These are phyloP conservation scores for Botrytis porri DNA, from an alignment of 2,329 filamentous ascomycete species.

Conservation along the genomic window DNA sequence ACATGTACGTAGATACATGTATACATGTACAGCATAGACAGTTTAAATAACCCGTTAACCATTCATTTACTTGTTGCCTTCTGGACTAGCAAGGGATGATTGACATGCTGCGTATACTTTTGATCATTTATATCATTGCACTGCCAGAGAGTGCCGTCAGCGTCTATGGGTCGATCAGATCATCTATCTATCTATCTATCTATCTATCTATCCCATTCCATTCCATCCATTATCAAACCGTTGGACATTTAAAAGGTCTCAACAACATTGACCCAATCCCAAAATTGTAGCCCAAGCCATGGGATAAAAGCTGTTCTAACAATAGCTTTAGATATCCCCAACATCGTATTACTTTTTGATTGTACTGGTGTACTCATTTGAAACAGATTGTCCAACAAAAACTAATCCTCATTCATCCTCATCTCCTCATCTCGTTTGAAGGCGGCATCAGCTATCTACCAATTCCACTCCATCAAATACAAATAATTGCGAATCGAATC, in stretches of 20 bases:
- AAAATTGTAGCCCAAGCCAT: neutral
- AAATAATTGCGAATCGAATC: neutral
- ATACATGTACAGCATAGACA: neutral
- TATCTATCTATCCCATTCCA: neutral
- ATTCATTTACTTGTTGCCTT: neutral
- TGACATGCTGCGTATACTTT: neutral
- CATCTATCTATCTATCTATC: neutral
- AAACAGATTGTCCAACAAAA: neutral
- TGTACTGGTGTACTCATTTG: neutral
- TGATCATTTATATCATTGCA: neutral
- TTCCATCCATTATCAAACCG: neutral
- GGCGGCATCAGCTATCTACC: neutral
- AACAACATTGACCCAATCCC: neutral
- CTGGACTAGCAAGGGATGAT: neutral
- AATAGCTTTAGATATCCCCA: conserved; percentile 4
- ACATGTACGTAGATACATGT: neutral
- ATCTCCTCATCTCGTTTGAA: neutral
- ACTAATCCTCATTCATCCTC: neutral
- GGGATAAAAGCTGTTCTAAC: neutral
- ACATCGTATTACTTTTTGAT: neutral
- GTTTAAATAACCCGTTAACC: neutral
- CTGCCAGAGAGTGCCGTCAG: conserved; percentile 15
- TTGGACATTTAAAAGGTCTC: neutral
- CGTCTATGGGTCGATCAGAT: conserved; percentile 7
- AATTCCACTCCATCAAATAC: neutral